Evolutionary conservation across 345 rosid species (phyloP), one percentile per base, ranked within the genome.

Genomic region (Fremontodendron californicum): DNA sequence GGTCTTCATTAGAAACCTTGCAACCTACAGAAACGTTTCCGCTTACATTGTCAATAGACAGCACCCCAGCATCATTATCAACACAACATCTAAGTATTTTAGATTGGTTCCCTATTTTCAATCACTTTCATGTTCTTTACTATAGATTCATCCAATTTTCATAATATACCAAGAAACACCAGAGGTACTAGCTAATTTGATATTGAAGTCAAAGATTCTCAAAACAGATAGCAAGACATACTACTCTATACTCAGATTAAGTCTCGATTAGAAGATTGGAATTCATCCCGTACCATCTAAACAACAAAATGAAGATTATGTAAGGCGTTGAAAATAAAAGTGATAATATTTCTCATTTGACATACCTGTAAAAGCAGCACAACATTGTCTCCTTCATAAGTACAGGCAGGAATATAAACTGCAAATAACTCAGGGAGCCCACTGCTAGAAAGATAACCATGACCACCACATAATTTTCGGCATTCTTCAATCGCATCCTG

Each of bases 401-500:
- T 96, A 77, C 99, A 96, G 43, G 98, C 92, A 75, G 98, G 98
- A 62, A 91, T 88, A 88, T 92, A 96, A 51, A 92, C 97, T n/a
- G 99, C 98, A 87, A 93, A 91, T 64, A 96, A 86, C 84, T 96
- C 98, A 13, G 98, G 98, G 78, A 96, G 98, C 74, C 99, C 99
- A 78, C 99, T 93, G 89, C 93, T 82, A 79, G 86, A 84, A 72
- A 96, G 88, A 87, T 96, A 93, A 55, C 98, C 99, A 81, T 96
- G 99, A 73, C 99, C 99, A 83, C 99, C 99, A 71, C 99, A 96
- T 72, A 96, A 80, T 83, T 96, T 96, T 75, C 98, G 87, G 78
- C 99, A 96, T 84, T 96, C 99, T 91, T 96, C 99, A 76, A 96
- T 93, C 23, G 77, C 98, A 89, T 96, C 97, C 99, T 96, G 90